Evolutionary conservation across 2,329 filamentous ascomycete species (phyloP), one percentile per base, ranked within the genome.

Genomic region (Drechmeria coniospora): DNA sequence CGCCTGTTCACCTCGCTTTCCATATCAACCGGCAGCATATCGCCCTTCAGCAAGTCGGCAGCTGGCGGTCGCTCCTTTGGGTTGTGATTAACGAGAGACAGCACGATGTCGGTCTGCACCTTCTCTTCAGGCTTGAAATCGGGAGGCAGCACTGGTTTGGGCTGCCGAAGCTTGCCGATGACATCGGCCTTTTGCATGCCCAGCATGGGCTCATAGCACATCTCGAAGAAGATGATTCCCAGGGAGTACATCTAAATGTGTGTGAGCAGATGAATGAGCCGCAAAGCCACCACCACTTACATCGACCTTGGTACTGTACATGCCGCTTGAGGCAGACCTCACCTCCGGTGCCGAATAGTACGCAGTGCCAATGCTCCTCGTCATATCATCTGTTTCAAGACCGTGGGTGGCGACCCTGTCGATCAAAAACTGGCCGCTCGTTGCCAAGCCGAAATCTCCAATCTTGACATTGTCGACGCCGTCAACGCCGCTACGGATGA

Each of bases 171-270:
- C 30, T 67, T 59, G 28, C 77, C 67, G 16, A 94, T 61, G 4
- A 74, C 67, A 28, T 64, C 54, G 2, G 67, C 68, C 36, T 73
- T 65, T 41, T 77, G 65, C 69, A 77, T 76, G 4, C 71, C 72
- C 46, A 75, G 61, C 54, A 76, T 68, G 1, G 70, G 63, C 19
- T 61, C 54, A 37, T 75, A 86, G 44, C 80, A 92, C 90, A 98
- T 98, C 53, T 98, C 90, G 40, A 94, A 95, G 56, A 98, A 92
- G 32, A 98, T 95, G 36, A 98, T 80, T 0, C 90, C 90, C 23
- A 98, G 63, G 0, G 87, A 94, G 48, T 90, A 98, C 87, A 98
- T 95, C 67, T 74, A 31, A 8, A 6, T 2, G 15, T 14, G 21
- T n/a, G 13, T 40, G 29, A 34, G 26, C 13, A 12, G 9, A 23